A percentile compares a stretch with the other conserved stretches of the same genome.
Evolutionary conservation across 352 stramenopile species (phyloP).

Genomic region (Peronospora farinosa): DNA sequence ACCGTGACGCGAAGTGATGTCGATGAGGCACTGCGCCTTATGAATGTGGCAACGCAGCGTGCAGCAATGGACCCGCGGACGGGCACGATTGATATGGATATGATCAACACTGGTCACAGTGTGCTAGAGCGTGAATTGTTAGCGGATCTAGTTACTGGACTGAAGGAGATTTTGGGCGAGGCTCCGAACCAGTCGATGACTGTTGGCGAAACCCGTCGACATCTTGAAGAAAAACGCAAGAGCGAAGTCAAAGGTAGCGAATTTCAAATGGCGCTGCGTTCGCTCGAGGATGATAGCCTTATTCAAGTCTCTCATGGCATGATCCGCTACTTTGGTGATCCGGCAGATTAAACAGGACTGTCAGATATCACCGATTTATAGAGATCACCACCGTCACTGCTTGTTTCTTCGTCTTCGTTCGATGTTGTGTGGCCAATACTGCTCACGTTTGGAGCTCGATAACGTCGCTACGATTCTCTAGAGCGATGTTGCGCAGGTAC

Average conservation of each 20-base stretch:
- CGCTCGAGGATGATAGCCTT: constrained; percentile 88
- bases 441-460: constrained; percentile 41
- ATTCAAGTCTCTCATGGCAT: constrained; percentile 90
- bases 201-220: constrained; percentile 80
- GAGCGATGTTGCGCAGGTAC: constrained; percentile 42
- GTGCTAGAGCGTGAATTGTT: constrained; percentile 84
- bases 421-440: background rate
- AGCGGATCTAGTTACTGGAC: constrained; percentile 40
- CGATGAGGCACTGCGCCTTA: constrained; percentile 92
- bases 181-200: constrained; percentile 63
- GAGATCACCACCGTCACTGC: background rate
- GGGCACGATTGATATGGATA: constrained; percentile 99
- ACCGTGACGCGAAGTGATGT: constrained; percentile 82
- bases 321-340: constrained; percentile 64
- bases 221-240: constrained; percentile 83
- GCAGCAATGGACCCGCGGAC: constrained; percentile 96
- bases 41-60: constrained; percentile 95
- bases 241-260: constrained; percentile 72
- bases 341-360: constrained; percentile 18
- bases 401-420: background rate
- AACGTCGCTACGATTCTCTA: constrained; percentile 48
- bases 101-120: constrained; percentile 94
- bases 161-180: constrained; percentile 57
- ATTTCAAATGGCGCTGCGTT: constrained; percentile 83
- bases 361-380: constrained; percentile 4